These are phyloP conservation scores for Xylariaceae sp. DNA, from an alignment of 2,329 filamentous ascomycete genomes.

Conservation along the genomic window DNA sequence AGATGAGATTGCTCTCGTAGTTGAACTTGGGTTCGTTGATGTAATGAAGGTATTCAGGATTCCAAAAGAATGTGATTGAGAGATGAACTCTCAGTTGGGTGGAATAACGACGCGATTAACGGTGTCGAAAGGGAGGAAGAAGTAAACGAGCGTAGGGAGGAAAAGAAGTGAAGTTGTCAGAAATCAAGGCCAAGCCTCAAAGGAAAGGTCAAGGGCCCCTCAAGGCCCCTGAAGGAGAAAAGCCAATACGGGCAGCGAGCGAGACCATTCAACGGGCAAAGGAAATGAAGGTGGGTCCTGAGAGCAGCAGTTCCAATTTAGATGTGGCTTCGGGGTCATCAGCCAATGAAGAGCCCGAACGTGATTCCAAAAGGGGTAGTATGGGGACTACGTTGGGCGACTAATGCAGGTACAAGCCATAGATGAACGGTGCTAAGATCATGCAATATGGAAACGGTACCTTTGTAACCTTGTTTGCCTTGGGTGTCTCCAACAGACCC, in stretches of 20 bases:
- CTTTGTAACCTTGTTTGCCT: no score
- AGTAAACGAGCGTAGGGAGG: conserved; percentile 32
- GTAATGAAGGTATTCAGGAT: conserved; percentile 38
- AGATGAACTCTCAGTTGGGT: conserved; percentile 61
- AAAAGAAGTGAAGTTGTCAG: conserved; percentile 15
- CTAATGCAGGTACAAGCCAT: conserved; percentile 36
- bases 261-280: conserved; percentile 12
- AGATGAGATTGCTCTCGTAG: conserved; percentile 5
- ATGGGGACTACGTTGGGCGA: conserved; percentile 10
- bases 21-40: conserved; percentile 21
- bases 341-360: conserved; percentile 28
- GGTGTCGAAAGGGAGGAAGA: conserved; percentile 30
- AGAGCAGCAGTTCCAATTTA: conserved; percentile 22
- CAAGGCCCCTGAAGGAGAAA: conserved; percentile 13
- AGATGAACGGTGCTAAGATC: conserved; percentile 14
- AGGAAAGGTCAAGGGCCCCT: conserved; percentile 19
- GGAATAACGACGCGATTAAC: conserved; percentile 46
- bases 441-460: background rate
- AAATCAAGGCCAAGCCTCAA: background rate
- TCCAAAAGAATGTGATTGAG: conserved; percentile 65
- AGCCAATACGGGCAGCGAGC: conserved; percentile 20
- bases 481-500: no score
- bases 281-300: conserved; percentile 30
- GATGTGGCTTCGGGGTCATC: conserved; percentile 11
- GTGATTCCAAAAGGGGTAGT: conserved; percentile 21